Evolutionary conservation across 306 rosid species (phyloP).

Genomic region (Rosa persica): DNA sequence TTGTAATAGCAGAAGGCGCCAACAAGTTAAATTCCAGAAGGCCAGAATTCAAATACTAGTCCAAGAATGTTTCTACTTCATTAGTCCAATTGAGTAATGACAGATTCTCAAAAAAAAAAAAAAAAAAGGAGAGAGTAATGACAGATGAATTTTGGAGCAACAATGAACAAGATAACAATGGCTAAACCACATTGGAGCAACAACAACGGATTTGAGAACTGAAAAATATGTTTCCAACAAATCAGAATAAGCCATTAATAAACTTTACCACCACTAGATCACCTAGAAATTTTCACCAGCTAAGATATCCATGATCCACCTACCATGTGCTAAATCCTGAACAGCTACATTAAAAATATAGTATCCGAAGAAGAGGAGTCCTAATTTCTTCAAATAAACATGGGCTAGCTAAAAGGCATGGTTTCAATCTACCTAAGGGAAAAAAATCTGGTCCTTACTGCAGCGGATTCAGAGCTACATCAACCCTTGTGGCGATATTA

Average conservation of each 20-base stretch:
- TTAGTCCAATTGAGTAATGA: no score
- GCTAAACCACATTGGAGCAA: background rate
- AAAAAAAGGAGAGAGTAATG: no score
- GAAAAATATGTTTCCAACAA: background rate
- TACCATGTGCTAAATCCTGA: constrained; percentile 13
- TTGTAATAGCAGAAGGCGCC: background rate
- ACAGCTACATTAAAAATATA: constrained; percentile 8
- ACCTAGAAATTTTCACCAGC: background rate
- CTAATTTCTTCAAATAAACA: constrained; percentile 21
- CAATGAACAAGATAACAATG: background rate
- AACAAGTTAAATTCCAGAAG: background rate
- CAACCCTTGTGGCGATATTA: constrained; percentile 1
- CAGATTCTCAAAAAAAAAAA: no score
- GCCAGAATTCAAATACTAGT: background rate
- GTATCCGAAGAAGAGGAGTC: background rate
- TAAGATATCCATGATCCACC: background rate
- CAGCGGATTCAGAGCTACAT: background rate
- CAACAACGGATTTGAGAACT: background rate
- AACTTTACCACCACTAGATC: constrained; percentile 10
- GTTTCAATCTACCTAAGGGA: constrained; percentile 22
- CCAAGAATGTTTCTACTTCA: background rate
- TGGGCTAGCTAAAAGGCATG: constrained; percentile 23
- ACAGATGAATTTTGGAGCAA: background rate
- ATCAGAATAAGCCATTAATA: constrained; percentile 5
- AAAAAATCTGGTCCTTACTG: background rate